These are phyloP conservation scores for Apocynum venetum DNA, from an alignment of 257 asterid species.

Conservation along the genomic window DNA sequence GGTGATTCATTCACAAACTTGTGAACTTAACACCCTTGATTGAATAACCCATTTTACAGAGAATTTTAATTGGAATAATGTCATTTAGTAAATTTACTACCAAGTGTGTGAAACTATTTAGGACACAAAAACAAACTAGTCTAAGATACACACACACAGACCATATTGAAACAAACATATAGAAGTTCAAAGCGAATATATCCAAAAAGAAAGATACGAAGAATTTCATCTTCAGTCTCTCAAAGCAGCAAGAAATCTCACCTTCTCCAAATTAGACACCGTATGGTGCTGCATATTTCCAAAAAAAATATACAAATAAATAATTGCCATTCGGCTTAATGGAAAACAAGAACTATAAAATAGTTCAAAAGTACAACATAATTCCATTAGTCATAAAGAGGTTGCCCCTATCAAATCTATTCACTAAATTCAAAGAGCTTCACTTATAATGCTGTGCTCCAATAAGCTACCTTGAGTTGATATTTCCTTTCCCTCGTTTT, in stretches of 20 bases:
- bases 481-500: conserved; percentile 37
- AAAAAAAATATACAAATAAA: not conserved
- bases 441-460: not conserved
- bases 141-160: not conserved
- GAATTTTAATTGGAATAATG: not conserved
- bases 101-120: not conserved
- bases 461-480: conserved; percentile 49
- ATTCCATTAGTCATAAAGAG: not conserved
- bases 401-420: not conserved
- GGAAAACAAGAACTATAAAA: not conserved
- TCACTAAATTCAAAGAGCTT: not conserved
- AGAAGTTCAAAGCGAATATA: not conserved
- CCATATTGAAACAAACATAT: not conserved
- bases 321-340: not conserved
- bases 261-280: not conserved
- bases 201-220: not conserved
- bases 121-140: not conserved
- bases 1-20: not conserved
- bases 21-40: not conserved
- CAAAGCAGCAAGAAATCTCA: not conserved
- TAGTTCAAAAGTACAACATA: not conserved
- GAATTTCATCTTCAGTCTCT: conserved; percentile 2
- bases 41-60: not conserved
- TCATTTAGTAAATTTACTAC: not conserved
- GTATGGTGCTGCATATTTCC: not conserved